Evolutionary conservation across 1,284 basidiomycete genomes (phyloP).

Genomic region (Butyriboletus appendiculatus): DNA sequence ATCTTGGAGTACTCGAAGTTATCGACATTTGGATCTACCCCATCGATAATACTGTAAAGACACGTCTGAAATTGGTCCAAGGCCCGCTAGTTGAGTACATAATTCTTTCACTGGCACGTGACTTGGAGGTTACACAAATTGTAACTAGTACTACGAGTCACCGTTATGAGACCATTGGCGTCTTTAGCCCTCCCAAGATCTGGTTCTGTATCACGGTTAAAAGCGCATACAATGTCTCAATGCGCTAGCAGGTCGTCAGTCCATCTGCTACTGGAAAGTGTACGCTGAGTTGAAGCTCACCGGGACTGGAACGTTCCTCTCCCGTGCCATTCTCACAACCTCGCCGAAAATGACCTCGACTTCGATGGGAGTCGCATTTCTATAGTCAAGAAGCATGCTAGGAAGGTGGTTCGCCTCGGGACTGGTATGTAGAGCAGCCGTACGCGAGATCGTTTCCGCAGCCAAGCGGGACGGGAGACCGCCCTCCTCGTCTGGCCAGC

Average conservation of each 20-base stretch:
- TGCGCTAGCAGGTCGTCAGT: conserved; percentile 36
- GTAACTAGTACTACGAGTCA: background rate
- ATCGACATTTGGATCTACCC: background rate
- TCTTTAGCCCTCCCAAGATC: conserved; percentile 36
- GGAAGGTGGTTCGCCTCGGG: conserved; percentile 50
- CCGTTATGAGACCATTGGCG: background rate
- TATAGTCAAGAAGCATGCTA: conserved; percentile 64
- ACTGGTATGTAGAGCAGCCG: conserved; percentile 39
- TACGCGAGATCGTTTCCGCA: conserved; percentile 42
- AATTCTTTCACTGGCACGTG: conserved; percentile 3
- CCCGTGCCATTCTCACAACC: conserved; percentile 53
- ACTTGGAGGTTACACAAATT: background rate
- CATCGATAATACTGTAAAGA: background rate
- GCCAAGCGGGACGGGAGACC: conserved; percentile 47
- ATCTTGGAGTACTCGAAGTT: background rate
- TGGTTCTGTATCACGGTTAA: conserved; percentile 55
- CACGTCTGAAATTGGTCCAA: background rate
- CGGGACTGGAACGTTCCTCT: conserved; percentile 48
- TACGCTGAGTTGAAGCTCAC: conserved; percentile 38
- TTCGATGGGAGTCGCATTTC: conserved; percentile 58
- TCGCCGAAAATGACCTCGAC: conserved; percentile 67
- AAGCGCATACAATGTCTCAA: conserved; percentile 52
- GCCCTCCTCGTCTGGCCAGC: conserved; percentile 45
- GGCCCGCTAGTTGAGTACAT: background rate
- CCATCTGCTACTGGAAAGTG: background rate